These are phyloP conservation scores for Arctium lappa DNA, from an alignment of 129 eudicot species.

Conservation along the genomic window DNA sequence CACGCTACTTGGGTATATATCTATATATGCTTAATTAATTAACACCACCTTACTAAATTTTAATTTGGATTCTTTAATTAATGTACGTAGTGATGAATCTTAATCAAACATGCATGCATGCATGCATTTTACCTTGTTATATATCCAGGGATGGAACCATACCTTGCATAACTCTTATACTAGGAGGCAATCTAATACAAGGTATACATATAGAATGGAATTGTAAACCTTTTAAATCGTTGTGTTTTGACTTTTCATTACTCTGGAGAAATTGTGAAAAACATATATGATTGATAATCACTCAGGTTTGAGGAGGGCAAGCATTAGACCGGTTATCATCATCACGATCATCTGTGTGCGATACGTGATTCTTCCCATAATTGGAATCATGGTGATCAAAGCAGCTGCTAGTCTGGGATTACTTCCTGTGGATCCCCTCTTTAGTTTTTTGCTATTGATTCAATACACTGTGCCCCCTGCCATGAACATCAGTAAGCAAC, in stretches of 20 bases:
- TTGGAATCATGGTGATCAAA: constrained; percentile 66
- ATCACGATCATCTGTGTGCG: constrained; percentile 56
- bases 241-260: neutral
- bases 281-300: neutral
- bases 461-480: constrained; percentile 91
- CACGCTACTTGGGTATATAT: constrained; percentile 66
- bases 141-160: constrained; percentile 64
- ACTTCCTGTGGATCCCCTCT: constrained; percentile 80
- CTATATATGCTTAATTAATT: constrained; percentile 18
- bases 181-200: constrained; percentile 92
- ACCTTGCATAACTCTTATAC: constrained; percentile 89
- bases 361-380: constrained; percentile 51
- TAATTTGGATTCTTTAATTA: neutral
- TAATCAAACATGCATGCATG: neutral
- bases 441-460: constrained; percentile 69
- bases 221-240: neutral
- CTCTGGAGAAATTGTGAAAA: too few species aligned
- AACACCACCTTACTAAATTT: neutral
- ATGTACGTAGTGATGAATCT: neutral
- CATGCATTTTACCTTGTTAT: neutral
- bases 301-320: constrained; percentile 54
- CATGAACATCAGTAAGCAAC: constrained; percentile 57
- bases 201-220: constrained; percentile 35
- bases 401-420: constrained; percentile 53
- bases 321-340: constrained; percentile 31